Conservation (phyloP, 169 alveolate species). For the Plasmodium fragile region DNA sequence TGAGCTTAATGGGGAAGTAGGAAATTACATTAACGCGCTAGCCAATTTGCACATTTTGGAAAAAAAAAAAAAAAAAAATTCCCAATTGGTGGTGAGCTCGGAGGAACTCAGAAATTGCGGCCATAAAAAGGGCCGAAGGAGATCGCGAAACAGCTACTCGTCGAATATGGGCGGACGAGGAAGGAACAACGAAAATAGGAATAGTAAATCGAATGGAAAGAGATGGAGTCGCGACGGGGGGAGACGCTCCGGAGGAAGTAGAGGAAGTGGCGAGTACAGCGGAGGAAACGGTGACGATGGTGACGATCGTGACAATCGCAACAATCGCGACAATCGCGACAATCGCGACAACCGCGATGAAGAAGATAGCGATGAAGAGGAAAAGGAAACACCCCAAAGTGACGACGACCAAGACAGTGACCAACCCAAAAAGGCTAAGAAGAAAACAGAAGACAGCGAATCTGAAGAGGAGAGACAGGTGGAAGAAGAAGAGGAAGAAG, state of each 20-base stretch:
- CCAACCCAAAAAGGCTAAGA: constrained; percentile 9
- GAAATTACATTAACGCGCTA: constrained; percentile 26
- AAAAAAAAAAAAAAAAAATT: constrained; percentile 22
- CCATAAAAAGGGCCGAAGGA: constrained; percentile 14
- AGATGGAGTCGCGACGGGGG: not conserved
- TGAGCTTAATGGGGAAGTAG: not conserved
- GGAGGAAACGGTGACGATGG: not conserved
- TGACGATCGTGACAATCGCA: not conserved
- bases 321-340: not conserved
- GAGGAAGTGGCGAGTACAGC: not conserved
- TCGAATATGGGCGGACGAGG: not conserved
- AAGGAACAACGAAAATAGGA: constrained; percentile 4
- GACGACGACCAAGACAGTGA: constrained; percentile 1
- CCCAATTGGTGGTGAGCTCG: constrained; percentile 17
- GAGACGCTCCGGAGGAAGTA: not conserved
- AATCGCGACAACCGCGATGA: not conserved
- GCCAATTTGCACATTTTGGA: constrained; percentile 8
- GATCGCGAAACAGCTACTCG: constrained; percentile 37
- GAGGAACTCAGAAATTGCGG: constrained; percentile 3
- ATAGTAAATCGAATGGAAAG: not conserved
- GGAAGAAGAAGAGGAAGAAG: not conserved
- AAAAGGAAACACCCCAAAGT: not conserved
- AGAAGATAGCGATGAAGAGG: constrained; percentile 5
- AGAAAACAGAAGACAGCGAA: not conserved
- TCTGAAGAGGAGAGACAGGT: not conserved